Evolutionary conservation across 2,329 filamentous ascomycete genomes (phyloP), one percentile per base, ranked within the genome.

Genomic region (Fusarium citri): DNA sequence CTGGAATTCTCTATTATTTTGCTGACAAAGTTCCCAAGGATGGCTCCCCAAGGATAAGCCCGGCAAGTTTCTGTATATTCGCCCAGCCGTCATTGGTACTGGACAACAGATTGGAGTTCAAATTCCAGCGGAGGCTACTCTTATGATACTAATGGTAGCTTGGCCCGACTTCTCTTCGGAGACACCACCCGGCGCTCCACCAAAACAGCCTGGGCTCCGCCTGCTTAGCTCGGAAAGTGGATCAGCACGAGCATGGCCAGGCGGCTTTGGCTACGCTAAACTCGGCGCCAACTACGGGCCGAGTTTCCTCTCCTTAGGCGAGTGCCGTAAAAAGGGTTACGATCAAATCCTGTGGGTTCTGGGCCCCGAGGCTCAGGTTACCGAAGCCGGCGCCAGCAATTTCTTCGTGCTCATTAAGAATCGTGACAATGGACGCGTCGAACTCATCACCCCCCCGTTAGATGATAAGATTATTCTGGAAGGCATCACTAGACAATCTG

Each of bases 321-420:
- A 31, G 1, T 22, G 40, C 15, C 55, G 0, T 22, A 55, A 18
- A 18, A 26, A 1, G 37, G 40, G 56, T 2, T 59, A 56, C 4
- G 56, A 59, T 2, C 56, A 56, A 11, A 54, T 59, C 0, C 2
- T 59, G 2, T 59, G 56, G 56, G 2, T 58, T 1, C 2, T 59
- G 0, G 50, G 56, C 0, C n/a, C 37, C 0, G 18, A 59, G 1
- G n/a, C n/a, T 0, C 49, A 15, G 2, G 56, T 59, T 0, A 59
- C 56, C 0, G 40, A 59, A 11, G 56, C 56, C 7, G 50, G 50
- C 4, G 56, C 50, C 3, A 59, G 56, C 9, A 59, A 56, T 15
- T 56, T 59, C 16, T 56, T 59, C 1, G 56, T 25, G 2, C 15
- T 59, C 3, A 16, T 59, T 6, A 42, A 42, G 6, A 22, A 42